A percentile compares a stretch with the other conserved stretches of the same genome.
These are phyloP conservation scores for Laguncularia racemosa DNA, from an alignment of 345 rosid species.

Conservation along the genomic window DNA sequence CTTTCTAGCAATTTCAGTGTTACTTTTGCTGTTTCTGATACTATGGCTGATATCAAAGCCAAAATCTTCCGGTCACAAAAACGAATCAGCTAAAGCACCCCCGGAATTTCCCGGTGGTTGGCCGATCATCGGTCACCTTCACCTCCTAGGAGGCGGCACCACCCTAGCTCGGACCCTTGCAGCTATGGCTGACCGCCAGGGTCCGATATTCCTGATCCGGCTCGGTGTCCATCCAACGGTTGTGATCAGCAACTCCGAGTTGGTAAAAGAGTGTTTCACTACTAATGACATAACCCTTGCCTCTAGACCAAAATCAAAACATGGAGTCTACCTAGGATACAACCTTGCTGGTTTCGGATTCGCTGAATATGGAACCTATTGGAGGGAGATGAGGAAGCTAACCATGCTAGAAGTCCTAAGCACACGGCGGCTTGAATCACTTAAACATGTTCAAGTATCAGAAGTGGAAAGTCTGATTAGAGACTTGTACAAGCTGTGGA, in stretches of 20 bases:
- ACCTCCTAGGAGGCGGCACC: slow-evolving; percentile 25
- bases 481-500: slow-evolving; percentile 22
- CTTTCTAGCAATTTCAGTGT: background rate
- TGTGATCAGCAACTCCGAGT: slow-evolving; percentile 37
- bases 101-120: slow-evolving; percentile 49
- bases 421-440: slow-evolving; percentile 30
- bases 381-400: slow-evolving; percentile 62
- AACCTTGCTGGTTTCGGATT: slow-evolving; percentile 38
- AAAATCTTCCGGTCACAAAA: background rate
- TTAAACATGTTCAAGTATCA: slow-evolving; percentile 30
- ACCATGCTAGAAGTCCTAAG: slow-evolving; percentile 49
- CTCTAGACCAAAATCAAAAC: slow-evolving; percentile 40
- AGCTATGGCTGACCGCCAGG: slow-evolving; percentile 34
- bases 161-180: slow-evolving; percentile 39
- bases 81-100: slow-evolving; percentile 1
- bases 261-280: slow-evolving; percentile 41
- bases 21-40: slow-evolving; percentile 1
- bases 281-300: slow-evolving; percentile 46
- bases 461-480: slow-evolving; percentile 36
- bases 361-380: slow-evolving; percentile 54
- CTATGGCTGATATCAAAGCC: slow-evolving; percentile 2
- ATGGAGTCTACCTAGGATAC: slow-evolving; percentile 52
- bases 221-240: slow-evolving; percentile 30
- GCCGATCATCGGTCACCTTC: slow-evolving; percentile 67
- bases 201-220: slow-evolving; percentile 50